Evolutionary conservation across 116 monocot species (phyloP).

Genomic region (Trichopus zeylanicus): DNA sequence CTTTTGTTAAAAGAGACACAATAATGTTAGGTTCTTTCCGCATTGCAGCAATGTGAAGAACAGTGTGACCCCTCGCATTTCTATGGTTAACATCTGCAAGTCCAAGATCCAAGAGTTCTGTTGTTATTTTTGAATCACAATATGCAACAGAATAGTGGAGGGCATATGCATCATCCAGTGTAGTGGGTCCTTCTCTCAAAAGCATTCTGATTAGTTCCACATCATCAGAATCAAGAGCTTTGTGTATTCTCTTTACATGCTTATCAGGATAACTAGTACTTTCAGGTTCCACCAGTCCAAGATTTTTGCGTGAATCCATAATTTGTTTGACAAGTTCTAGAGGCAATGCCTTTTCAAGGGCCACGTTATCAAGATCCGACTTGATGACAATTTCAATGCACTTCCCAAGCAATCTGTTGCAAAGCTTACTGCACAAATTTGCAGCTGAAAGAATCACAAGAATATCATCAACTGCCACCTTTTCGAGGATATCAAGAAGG

Average conservation of each 20-base stretch:
- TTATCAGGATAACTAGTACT: conserved; percentile 19
- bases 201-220: conserved; percentile 72
- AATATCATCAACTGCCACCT: conserved; percentile 45
- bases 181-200: conserved; percentile 40
- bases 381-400: conserved; percentile 37
- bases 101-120: conserved; percentile 54
- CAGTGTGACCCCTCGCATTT: conserved; percentile 55
- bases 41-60: conserved; percentile 72
- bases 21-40: conserved; percentile 75
- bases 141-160: conserved; percentile 80
- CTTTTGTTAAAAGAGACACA: conserved; percentile 59
- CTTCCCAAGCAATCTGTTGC: conserved; percentile 26
- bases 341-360: conserved; percentile 62
- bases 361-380: conserved; percentile 42
- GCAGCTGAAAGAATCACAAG: conserved; percentile 47
- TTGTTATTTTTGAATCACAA: conserved; percentile 60
- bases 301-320: conserved; percentile 13
- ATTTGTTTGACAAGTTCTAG: conserved; percentile 43
- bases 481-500: conserved; percentile 58
- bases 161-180: conserved; percentile 67
- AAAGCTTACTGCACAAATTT: conserved; percentile 23
- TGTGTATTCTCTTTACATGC: conserved; percentile 44
- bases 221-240: conserved; percentile 82
- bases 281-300: conserved; percentile 13
- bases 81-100: conserved; percentile 64